Evolutionary conservation across 768 basidiomycete species (phyloP), one percentile per base, ranked within the genome.

Genomic region (Amanita inopinata): DNA sequence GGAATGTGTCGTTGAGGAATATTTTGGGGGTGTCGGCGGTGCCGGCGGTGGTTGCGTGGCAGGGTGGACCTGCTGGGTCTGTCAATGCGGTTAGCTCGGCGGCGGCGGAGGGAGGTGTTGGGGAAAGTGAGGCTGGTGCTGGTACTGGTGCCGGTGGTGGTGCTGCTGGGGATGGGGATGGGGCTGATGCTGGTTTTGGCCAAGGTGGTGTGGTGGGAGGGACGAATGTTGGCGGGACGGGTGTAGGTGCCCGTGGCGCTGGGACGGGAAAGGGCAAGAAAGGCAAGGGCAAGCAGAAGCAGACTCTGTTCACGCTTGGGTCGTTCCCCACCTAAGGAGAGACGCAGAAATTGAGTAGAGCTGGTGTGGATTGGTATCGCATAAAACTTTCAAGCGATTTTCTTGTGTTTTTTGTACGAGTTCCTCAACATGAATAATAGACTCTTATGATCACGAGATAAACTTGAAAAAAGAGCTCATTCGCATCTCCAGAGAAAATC

Each of bases 281-380:
- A 60, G 73, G 75, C 0, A 91, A 89, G 55, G 78, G 78, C 1
- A 88, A 89, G 60, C 76, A 78, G 57, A 90, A 90, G 62, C 84
- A 90, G 68, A 89, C 78, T 6, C 59, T 92, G 49, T 91, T 90
- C 53, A 88, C 69, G 8, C 57, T 73, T 44, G 71, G 73, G n/a
- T 59, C 70, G 3, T 69, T 72, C 59, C 67, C 71, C 10, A 53
- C 61, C 14, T 66, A 54, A 61, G 23, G 24, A n/a, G n/a, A n/a
- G n/a, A n/a, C n/a, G n/a, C n/a, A n/a, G n/a, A n/a, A n/a, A n/a
- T n/a, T n/a, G n/a, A n/a, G n/a, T n/a, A n/a, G n/a, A n/a, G n/a
- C n/a, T n/a, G n/a, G n/a, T n/a, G n/a, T n/a, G n/a, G n/a, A n/a
- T n/a, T n/a, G n/a, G n/a, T n/a, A n/a, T n/a, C n/a, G n/a, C n/a